Percentiles rank a stretch among this genome's conserved stretches.
phyloP scores from a whole-genome alignment of 108 stramenopile genomes.

The Pseudonitzschia multistriata region DNA sequence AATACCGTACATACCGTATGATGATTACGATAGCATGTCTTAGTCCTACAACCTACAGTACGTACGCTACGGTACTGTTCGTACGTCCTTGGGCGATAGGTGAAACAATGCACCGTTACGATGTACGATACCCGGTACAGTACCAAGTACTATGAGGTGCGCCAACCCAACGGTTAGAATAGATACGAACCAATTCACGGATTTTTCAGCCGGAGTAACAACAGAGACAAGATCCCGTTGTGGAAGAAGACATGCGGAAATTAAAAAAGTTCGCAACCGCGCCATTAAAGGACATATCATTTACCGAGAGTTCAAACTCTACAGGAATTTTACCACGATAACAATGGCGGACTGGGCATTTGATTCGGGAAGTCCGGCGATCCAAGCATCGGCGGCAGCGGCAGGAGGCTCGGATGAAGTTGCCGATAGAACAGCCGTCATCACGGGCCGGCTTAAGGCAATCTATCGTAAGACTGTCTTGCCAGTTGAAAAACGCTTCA shows the following conservation, averaged over 20 bases:
- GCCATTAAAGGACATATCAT: neutral
- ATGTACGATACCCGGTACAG: no score
- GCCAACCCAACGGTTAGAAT: neutral
- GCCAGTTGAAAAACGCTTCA: constrained; percentile 81
- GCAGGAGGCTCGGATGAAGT: constrained; percentile 27
- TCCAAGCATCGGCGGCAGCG: constrained; percentile 21
- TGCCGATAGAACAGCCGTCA: constrained; percentile 46
- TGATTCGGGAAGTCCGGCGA: constrained; percentile 22
- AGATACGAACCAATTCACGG: neutral
- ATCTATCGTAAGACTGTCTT: constrained; percentile 78
- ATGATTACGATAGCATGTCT: no score
- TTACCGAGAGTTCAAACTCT: neutral
- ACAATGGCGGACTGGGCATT: constrained; percentile 26
- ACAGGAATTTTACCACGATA: neutral
- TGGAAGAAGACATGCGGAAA: neutral
- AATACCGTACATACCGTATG: no score
- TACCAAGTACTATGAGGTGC: neutral
- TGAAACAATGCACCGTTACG: no score
- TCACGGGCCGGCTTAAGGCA: constrained; percentile 64
- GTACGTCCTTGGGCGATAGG: no score
- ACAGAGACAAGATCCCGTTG: neutral
- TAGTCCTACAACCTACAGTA: no score
- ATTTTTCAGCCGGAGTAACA: neutral
- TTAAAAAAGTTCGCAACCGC: neutral
- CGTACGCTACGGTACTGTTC: no score